Base-by-base conservation (phyloP, 2,329 filamentous ascomycete species). In the Sphaerostilbella broomeana region DNA sequence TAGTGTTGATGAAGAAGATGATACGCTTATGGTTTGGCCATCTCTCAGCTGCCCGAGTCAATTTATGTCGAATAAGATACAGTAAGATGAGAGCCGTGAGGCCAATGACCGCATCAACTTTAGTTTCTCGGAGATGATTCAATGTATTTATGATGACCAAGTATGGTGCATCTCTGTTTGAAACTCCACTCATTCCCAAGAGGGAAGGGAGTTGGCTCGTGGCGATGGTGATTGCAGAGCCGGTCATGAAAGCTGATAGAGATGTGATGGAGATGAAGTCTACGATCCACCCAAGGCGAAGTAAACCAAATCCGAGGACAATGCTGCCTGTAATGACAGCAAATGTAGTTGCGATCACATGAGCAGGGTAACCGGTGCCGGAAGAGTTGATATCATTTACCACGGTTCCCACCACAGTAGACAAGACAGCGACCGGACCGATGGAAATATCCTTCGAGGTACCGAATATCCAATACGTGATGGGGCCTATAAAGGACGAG, bases 401-500 rank as follows among this genome's bases (percentile, higher is more conserved):
- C 35, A 97, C 80, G 38, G 84, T 84, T 30, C 92, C 92, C 3
- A 86, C 84, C 12, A 98, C 74, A 4, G 86, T 94, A 2, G 89
- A 97, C 75, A 97, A 84, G 50, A 97, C 92, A 25, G 92, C 92
- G 34, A 97, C 92, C 21, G 90, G 90, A 12, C 90, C 90, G 41
- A 97, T 97, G 8, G 90, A 95, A 56, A 98, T 97, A 61, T 98
- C 90, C 59, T 97, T 98, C 11, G 90, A 95, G 0, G 92, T 98
- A 22, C 89, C 92, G 56, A 97, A 97, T 57, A 95, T 84, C 90
- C 90, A 97, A 64, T 98, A 98, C 45, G 95, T 73, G 47, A 95
- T 61, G 12, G 94, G 89, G 35, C 90, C 92, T 75, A 95, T 92
- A 58, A 98, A 97, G 0, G 90, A 95, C 1, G 90, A 92, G 44